Base-by-base conservation (phyloP, 2,329 filamentous ascomycete genomes). In the Aspergillus versicolor region DNA sequence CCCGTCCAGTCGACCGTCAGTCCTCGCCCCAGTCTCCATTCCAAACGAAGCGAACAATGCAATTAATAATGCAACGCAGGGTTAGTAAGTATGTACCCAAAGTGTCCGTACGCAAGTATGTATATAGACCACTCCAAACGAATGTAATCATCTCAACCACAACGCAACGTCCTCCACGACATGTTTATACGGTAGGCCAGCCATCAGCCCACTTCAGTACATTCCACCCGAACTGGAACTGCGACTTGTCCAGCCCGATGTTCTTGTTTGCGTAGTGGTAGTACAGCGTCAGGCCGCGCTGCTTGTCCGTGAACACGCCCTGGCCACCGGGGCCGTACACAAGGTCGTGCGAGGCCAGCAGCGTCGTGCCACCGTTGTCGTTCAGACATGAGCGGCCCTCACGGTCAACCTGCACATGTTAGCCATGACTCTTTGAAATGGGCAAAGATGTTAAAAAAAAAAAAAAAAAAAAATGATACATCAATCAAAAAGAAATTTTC, bases 291-390 rank as follows among this genome's bases (percentile, higher is more conserved):
- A 80, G 76, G 2, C 84, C 84, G 13, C 75, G 65, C 1, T 63
- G 67, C 0, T 70, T 67, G 44, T 73, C 70, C 7, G 63, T 61
- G 19, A 71, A 51, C 15, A 74, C 58, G 27, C 72, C 72, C 61
- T 88, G 85, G 32, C 86, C 86, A 56, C 87, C 87, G 5, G 87
- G 87, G 17, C 81, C 87, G 63, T 88, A 89, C 0, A 88, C 79
- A 43, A 75, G 81, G 5, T 73, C 82, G 62, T 89, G 85, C 19
- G 79, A 83, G 55, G 81, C 78, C 0, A 89, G 77, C 2, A 90
- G 79, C 2, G 83, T 76, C 0, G 83, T 86, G 1, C 88, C 87
- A 5, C 87, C 87, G 52, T 81, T 80, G 9, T 77, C 67, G 1
- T 38, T 21, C 3, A 73, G 78, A 65, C 86, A 88, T 41, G 76